Conservation (phyloP, 129 eudicot genomes). For the Saussurea involucrata region DNA sequence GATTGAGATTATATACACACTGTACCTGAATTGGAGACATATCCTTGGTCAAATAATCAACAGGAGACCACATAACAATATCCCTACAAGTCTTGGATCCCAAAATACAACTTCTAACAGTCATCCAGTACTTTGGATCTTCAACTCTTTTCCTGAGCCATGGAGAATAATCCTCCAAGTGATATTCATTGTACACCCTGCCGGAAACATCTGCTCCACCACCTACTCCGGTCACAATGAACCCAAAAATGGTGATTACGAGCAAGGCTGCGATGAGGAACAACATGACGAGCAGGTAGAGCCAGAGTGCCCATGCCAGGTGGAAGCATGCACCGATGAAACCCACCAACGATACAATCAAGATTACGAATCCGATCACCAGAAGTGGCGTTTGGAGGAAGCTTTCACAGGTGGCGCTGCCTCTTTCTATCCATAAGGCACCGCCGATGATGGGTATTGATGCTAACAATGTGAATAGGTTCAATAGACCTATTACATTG, state of each 20-base stretch:
- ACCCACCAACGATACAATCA: conserved; percentile 65
- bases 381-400: conserved; percentile 87
- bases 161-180: conserved; percentile 49
- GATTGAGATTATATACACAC: neutral
- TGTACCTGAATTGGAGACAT: conserved; percentile 87
- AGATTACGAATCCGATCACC: conserved; percentile 63
- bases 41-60: conserved; percentile 59
- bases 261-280: conserved; percentile 51
- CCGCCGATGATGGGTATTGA: conserved; percentile 86
- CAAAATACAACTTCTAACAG: conserved; percentile 59
- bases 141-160: conserved; percentile 73
- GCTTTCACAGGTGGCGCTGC: conserved; percentile 70
- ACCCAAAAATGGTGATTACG: conserved; percentile 64
- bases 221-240: conserved; percentile 66
- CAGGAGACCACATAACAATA: conserved; percentile 70
- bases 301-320: conserved; percentile 73
- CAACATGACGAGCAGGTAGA: conserved; percentile 62
- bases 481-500: conserved; percentile 77
- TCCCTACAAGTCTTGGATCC: conserved; percentile 77
- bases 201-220: conserved; percentile 64
- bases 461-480: conserved; percentile 76
- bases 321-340: conserved; percentile 85
- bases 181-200: conserved; percentile 64
- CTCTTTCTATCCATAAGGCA: conserved; percentile 69
- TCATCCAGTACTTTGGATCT: conserved; percentile 55